A percentile compares a stretch with the other conserved stretches of the same genome.
Conservation (phyloP, 108 stramenopile species). For the Mediolabrus comicus region DNA sequence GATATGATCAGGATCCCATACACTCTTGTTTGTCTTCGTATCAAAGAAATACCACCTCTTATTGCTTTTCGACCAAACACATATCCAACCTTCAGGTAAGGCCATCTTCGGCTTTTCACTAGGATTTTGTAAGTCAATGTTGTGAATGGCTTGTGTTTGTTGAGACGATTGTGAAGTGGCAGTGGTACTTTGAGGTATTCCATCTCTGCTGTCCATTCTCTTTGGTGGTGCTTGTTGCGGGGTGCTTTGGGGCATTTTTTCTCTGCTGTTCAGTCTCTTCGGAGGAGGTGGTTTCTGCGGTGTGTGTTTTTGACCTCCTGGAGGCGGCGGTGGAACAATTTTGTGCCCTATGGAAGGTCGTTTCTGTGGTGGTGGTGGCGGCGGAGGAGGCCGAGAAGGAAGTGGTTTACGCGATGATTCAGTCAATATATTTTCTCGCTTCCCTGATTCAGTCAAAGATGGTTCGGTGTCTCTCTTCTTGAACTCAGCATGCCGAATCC, state of each 20-base stretch:
- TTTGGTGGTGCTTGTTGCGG: constrained; percentile 21
- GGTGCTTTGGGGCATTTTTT: background rate
- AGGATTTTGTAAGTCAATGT: constrained; percentile 53
- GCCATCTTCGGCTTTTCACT: constrained; percentile 63
- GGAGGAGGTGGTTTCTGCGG: constrained; percentile 23
- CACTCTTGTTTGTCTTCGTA: constrained; percentile 67
- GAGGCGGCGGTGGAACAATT: constrained; percentile 27
- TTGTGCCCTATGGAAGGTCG: constrained; percentile 1
- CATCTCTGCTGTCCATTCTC: background rate
- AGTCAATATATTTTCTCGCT: constrained; percentile 6
- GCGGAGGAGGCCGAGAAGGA: constrained; percentile 20
- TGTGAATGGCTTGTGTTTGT: constrained; percentile 1
- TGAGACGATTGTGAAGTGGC: constrained; percentile 2
- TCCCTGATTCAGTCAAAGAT: constrained; percentile 10
- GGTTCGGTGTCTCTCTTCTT: constrained; percentile 6
- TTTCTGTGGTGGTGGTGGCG: constrained; percentile 36
- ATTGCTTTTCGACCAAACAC: constrained; percentile 76
- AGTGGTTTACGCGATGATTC: constrained; percentile 12
- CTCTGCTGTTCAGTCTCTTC: constrained; percentile 1
- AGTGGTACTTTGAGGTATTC: background rate
- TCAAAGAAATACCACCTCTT: constrained; percentile 83
- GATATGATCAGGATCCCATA: constrained; percentile 52
- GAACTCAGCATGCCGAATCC: background rate
- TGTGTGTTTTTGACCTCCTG: constrained; percentile 2
- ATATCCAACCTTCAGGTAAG: constrained; percentile 77